These are phyloP conservation scores for Stephania yunnanensis DNA, from an alignment of 164 flowering plant genomes.

Conservation along the genomic window DNA sequence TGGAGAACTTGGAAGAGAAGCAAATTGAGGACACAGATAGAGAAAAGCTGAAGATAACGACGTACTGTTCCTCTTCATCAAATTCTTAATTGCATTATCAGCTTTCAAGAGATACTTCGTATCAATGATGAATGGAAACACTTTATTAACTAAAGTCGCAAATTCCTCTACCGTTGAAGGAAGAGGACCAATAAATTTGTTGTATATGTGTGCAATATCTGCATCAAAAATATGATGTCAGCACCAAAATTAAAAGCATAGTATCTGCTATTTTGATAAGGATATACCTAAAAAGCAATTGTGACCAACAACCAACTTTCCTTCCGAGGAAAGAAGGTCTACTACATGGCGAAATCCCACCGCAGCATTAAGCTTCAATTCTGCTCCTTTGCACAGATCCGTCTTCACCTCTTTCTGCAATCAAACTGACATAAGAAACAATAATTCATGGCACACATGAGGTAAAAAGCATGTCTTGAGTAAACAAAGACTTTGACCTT, in stretches of 20 bases:
- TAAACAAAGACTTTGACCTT: neutral
- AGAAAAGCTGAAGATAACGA: slow-evolving; percentile 75
- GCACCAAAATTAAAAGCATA: neutral
- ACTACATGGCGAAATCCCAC: slow-evolving; percentile 89
- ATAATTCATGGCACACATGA: neutral
- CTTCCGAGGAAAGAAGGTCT: slow-evolving; percentile 78
- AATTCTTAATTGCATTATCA: slow-evolving; percentile 27
- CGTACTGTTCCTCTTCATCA: slow-evolving; percentile 55
- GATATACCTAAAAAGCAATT: slow-evolving; percentile 83
- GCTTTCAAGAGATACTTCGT: slow-evolving; percentile 69
- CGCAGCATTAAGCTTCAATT: slow-evolving; percentile 51
- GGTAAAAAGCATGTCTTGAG: neutral
- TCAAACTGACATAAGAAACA: slow-evolving; percentile 9
- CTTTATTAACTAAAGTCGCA: slow-evolving; percentile 48
- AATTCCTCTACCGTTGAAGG: slow-evolving; percentile 71
- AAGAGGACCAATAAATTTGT: slow-evolving; percentile 76
- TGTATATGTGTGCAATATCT: slow-evolving; percentile 84
- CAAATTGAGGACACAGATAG: slow-evolving; percentile 61
- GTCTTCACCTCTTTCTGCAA: slow-evolving; percentile 61
- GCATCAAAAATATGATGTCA: slow-evolving; percentile 17
- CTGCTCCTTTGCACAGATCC: slow-evolving; percentile 32
- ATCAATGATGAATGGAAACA: slow-evolving; percentile 62
- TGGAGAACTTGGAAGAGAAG: slow-evolving; percentile 22
- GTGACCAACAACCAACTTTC: slow-evolving; percentile 88
- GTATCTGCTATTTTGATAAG: neutral